These are phyloP conservation scores for Aspergillus costaricaensis DNA, from an alignment of 2,329 filamentous ascomycete genomes.

Conservation along the genomic window DNA sequence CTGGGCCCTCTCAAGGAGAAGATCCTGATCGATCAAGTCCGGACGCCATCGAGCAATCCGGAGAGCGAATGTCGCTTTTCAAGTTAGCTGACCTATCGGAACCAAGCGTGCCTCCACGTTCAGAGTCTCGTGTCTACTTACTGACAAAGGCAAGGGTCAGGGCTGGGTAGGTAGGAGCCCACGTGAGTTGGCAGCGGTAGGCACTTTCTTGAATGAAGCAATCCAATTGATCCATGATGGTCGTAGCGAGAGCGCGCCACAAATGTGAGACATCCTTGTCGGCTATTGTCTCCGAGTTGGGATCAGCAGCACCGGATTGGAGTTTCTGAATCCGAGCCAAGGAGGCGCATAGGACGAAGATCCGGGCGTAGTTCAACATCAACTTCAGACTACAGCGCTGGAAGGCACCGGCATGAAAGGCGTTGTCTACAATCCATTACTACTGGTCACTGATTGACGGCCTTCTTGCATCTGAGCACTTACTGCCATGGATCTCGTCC, in stretches of 20 bases:
- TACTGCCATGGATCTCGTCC: slow-evolving; percentile 39
- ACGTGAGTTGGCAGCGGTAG: slow-evolving; percentile 37
- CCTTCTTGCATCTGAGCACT: slow-evolving; percentile 8
- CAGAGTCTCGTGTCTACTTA: slow-evolving; percentile 24
- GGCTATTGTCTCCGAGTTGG: slow-evolving; percentile 21
- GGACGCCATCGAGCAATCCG: slow-evolving; percentile 39
- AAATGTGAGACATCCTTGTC: slow-evolving; percentile 28
- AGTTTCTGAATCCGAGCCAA: slow-evolving; percentile 39
- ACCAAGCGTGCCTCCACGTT: background rate
- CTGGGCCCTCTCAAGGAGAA: slow-evolving; percentile 35
- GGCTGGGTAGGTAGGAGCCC: slow-evolving; percentile 39
- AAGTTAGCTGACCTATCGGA: background rate
- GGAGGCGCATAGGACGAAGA: slow-evolving; percentile 36
- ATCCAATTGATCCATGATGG: slow-evolving; percentile 36
- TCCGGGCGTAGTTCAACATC: slow-evolving; percentile 37
- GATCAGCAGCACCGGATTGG: slow-evolving; percentile 24
- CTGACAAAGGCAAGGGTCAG: slow-evolving; percentile 40
- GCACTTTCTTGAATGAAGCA: slow-evolving; percentile 36
- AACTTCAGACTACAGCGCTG: slow-evolving; percentile 38
- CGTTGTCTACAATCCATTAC: slow-evolving; percentile 29
- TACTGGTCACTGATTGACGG: background rate
- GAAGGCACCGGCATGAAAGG: slow-evolving; percentile 39
- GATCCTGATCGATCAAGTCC: slow-evolving; percentile 32
- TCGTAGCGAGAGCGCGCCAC: slow-evolving; percentile 36
- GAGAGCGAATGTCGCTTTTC: slow-evolving; percentile 36